These are phyloP conservation scores for Ostreobium quekettii DNA, from an alignment of 139 green algal genomes.

Conservation along the genomic window DNA sequence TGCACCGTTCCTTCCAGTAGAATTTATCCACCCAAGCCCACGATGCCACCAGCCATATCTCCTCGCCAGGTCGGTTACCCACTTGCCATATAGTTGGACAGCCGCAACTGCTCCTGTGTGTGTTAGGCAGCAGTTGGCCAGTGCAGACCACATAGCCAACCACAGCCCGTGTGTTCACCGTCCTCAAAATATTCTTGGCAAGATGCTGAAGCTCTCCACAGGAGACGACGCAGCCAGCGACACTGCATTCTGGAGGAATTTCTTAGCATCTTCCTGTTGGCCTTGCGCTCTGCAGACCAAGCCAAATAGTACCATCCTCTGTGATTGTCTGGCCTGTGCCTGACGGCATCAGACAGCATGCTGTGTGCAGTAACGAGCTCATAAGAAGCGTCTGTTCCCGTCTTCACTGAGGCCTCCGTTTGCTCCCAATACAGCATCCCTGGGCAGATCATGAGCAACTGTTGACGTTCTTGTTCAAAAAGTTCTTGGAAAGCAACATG, in stretches of 20 bases:
- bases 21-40: no score
- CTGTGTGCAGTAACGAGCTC: conserved; percentile 12
- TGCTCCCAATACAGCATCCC: not conserved
- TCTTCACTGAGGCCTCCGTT: not conserved
- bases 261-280: conserved; percentile 7
- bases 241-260: conserved; percentile 1
- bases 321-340: not conserved
- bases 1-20: no score
- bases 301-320: conserved; percentile 4
- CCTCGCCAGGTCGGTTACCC: no score
- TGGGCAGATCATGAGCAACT: no score
- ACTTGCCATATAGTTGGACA: no score
- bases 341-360: not conserved
- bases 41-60: no score
- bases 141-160: no score
- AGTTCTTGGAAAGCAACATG: no score
- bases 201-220: conserved; percentile 7
- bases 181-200: conserved; percentile 13
- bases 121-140: no score
- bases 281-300: conserved; percentile 17
- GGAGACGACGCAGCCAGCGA: conserved; percentile 3
- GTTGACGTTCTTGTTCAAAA: no score
- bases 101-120: no score
- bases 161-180: no score
- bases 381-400: not conserved